Evolutionary conservation across 2,329 filamentous ascomycete species (phyloP).

Genomic region (Verticillium tricorpus): DNA sequence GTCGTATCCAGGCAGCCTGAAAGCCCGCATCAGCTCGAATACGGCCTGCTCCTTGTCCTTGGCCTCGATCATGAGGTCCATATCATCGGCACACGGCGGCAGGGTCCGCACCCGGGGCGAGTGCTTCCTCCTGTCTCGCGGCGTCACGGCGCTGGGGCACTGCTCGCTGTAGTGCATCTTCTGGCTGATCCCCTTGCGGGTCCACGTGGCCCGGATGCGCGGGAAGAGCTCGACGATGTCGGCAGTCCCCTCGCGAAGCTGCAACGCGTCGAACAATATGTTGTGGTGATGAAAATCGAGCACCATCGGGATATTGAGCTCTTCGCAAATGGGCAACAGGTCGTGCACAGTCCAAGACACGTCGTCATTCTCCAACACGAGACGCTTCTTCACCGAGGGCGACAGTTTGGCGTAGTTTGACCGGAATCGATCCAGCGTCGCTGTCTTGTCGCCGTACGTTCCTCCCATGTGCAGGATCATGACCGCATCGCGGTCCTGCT

Average conservation of each 20-base stretch:
- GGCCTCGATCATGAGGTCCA: constrained; percentile 99
- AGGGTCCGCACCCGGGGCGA: constrained; percentile 72
- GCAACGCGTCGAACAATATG: constrained; percentile 72
- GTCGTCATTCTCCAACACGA: constrained; percentile 94
- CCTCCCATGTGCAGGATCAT: constrained; percentile 96
- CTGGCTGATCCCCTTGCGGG: constrained; percentile 75
- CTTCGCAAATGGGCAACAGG: constrained; percentile 82
- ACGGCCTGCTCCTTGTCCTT: constrained; percentile 98
- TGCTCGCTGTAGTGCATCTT: constrained; percentile 98
- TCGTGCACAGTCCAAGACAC: constrained; percentile 92
- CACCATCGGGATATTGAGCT: constrained; percentile 88
- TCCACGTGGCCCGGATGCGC: constrained; percentile 80
- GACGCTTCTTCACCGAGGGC: constrained; percentile 66
- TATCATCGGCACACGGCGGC: constrained; percentile 74
- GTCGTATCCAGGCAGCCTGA: constrained; percentile 76
- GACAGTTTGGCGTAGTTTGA: constrained; percentile 66
- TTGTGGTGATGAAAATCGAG: constrained; percentile 96
- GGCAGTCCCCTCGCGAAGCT: constrained; percentile 76
- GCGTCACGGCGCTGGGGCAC: constrained; percentile 69
- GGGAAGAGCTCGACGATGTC: constrained; percentile 73
- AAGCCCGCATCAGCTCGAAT: constrained; percentile 87
- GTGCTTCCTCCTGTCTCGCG: constrained; percentile 77
- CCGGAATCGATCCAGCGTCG: constrained; percentile 73
- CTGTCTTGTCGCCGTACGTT: constrained; percentile 79
- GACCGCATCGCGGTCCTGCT: constrained; percentile 78